Base-by-base conservation (phyloP, 2,329 filamentous ascomycete species). In the Orbilia javanica region DNA sequence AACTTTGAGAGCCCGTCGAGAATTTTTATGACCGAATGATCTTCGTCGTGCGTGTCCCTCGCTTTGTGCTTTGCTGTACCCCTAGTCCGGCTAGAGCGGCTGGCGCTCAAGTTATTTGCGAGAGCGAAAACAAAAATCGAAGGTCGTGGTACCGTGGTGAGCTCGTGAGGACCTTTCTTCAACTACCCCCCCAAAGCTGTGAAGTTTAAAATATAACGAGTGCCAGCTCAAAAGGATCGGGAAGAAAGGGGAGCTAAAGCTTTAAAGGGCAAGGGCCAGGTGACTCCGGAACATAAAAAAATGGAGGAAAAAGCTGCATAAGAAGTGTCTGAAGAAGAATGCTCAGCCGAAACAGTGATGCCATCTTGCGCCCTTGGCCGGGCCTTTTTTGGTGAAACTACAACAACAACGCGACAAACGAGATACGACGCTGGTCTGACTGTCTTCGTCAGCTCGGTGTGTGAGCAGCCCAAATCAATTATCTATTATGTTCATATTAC, bases 231-330 rank as follows among this genome's bases (percentile, higher is more conserved):
- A 31, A 53, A 79, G 57, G 39, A n/a, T 44, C 13, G 2, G 11
- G 13, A 46, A 20, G 53, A 79, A 73, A 77, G 74, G 79, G 79
- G 72, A 80, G 8, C 63, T 79, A 67, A 74, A 79, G 80, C 80
- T 82, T 81, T 79, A 67, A 76, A 79, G 80, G 80, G 81, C 81
- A 80, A 81, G 75, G 79, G 39, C 55, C 34, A 79, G 68, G 78
- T 80, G 67, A 75, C 55, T 27, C 76, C 39, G 31, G 79, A 79
- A 79, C 72, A 76, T 72, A 79, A 66, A 31, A 67, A 65, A 69
- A 65, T 25, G 15, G 31, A 2, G 15, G 63, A 66, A 69, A 42
- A 64, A 44, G 29, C 39, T 25, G 52, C 29, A 68, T 31, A n/a
- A 44, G 63, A 60, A 29, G 0, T 25, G 46, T 25, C 66, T 48